Evolutionary conservation across 1,284 basidiomycete genomes (phyloP).

Genomic region (Rhodotorula sp.): DNA sequence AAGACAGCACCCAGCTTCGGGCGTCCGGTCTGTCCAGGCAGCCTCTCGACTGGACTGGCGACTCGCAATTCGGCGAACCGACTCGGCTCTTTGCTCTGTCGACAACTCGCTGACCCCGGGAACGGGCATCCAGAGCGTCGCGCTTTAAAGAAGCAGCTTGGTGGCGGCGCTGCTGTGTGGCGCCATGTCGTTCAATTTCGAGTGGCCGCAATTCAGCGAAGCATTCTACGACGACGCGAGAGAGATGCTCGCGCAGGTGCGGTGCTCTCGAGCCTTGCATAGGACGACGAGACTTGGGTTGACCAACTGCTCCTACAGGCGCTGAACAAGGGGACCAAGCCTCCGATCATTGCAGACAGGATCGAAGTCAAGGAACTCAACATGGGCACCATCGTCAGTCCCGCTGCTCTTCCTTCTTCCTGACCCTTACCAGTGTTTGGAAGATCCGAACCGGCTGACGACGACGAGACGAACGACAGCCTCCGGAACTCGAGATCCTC

Average conservation of each 20-base stretch:
- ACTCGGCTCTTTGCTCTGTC: too few relatives aligned
- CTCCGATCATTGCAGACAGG: constrained; percentile 93
- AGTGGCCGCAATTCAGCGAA: constrained; percentile 95
- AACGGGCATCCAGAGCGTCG: too few relatives aligned
- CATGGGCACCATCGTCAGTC: constrained; percentile 88
- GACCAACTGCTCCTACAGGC: constrained; percentile 53
- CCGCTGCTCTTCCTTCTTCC: background rate
- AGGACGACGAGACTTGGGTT: background rate
- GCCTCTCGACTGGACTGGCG: too few relatives aligned
- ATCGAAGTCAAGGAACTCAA: constrained; percentile 96
- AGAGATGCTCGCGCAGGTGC: constrained; percentile 74
- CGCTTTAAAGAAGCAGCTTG: too few relatives aligned
- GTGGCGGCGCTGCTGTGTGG: background rate
- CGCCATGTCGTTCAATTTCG: constrained; percentile 91
- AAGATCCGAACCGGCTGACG: background rate
- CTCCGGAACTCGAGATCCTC: constrained; percentile 93
- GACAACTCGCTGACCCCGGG: too few relatives aligned
- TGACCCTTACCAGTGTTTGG: too few relatives aligned
- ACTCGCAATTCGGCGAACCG: too few relatives aligned
- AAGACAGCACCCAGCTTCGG: too few relatives aligned
- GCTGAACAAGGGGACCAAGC: constrained; percentile 95
- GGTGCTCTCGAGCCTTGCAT: background rate
- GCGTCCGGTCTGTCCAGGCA: too few relatives aligned
- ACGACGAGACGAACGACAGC: constrained; percentile 55
- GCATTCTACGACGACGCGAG: constrained; percentile 91